phyloP scores from a whole-genome alignment of 345 rosid genomes.

The Gossypium australe region DNA sequence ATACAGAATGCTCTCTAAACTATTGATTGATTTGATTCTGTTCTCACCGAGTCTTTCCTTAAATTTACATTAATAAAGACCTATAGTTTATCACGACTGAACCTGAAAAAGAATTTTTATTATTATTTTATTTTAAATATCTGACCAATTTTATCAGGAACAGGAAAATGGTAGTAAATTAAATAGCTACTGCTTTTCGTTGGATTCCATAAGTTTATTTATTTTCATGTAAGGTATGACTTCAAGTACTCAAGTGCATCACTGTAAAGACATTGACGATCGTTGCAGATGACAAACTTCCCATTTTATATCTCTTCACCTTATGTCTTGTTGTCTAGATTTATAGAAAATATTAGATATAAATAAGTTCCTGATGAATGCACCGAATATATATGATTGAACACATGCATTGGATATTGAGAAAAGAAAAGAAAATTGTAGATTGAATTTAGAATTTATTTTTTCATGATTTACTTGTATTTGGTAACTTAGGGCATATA shows the following conservation, averaged over 20 bases:
- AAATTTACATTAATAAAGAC: neutral
- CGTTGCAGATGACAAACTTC: neutral
- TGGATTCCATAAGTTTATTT: neutral
- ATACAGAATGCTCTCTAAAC: no score
- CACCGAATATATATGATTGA: neutral
- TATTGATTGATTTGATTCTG: neutral
- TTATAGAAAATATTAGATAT: neutral
- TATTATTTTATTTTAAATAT: no score
- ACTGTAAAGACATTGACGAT: neutral
- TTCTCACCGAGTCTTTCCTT: neutral
- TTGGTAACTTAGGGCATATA: neutral
- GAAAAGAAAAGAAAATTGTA: neutral
- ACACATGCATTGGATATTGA: neutral
- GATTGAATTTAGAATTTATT: neutral
- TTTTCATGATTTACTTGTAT: neutral
- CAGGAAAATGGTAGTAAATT: neutral
- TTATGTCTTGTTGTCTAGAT: neutral
- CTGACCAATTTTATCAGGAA: no score
- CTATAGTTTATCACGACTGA: no score
- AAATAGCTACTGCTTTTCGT: neutral
- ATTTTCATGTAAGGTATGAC: neutral
- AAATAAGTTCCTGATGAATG: neutral
- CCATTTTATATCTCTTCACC: neutral
- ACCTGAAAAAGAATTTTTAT: no score
- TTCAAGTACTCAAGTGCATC: neutral